phyloP scores from a whole-genome alignment of 148 eudicot genomes.

The Camellia japonica region DNA sequence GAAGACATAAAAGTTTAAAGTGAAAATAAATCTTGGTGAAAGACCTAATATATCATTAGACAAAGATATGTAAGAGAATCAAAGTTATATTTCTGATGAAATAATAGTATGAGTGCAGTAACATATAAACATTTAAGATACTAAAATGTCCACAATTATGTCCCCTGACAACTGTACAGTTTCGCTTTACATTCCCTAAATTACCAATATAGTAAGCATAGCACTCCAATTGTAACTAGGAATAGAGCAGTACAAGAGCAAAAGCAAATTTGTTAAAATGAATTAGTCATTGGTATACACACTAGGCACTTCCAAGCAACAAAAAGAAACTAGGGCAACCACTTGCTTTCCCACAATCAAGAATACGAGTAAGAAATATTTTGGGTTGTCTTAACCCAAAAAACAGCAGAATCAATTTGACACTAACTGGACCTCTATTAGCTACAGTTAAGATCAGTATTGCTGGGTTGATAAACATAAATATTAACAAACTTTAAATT shows the following conservation, averaged over 20 bases:
- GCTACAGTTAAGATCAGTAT: background rate
- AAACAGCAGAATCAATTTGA: background rate
- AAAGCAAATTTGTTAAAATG: background rate
- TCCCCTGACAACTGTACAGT: background rate
- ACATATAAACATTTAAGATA: background rate
- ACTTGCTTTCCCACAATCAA: too few relatives aligned
- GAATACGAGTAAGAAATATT: background rate
- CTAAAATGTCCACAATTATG: background rate
- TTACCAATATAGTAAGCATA: too few relatives aligned
- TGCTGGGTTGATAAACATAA: background rate
- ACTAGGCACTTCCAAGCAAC: too few relatives aligned
- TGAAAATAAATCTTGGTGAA: background rate
- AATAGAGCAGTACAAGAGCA: background rate
- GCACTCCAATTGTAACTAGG: background rate
- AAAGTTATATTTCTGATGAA: background rate
- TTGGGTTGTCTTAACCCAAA: conserved; percentile 1
- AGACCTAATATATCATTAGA: background rate
- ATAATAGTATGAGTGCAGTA: background rate
- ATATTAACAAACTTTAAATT: background rate
- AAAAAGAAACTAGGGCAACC: background rate
- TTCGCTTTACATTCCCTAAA: background rate
- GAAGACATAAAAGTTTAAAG: background rate
- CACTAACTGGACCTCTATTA: background rate
- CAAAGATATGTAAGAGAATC: too few relatives aligned
- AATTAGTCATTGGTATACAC: background rate